Evolutionary conservation across 2,329 filamentous ascomycete species (phyloP).

Genomic region (Xylaria sp.): DNA sequence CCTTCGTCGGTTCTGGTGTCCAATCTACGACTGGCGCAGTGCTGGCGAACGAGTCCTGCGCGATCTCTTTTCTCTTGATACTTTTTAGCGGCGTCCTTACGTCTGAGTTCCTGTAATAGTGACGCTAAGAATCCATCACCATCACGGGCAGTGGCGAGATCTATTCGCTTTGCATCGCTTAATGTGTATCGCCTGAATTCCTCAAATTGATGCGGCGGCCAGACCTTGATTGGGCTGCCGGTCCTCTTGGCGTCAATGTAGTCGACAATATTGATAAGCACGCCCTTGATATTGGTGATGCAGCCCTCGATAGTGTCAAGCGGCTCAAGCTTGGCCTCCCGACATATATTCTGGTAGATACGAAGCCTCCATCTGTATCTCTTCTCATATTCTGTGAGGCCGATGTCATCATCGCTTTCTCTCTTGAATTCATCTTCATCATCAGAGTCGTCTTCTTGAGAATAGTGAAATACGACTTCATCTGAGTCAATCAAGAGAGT

Average conservation of each 20-base stretch:
- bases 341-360: conserved; percentile 35
- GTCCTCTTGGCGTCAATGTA: conserved; percentile 43
- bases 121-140: conserved; percentile 40
- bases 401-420: conserved; percentile 3
- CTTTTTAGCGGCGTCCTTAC: not conserved
- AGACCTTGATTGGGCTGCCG: conserved; percentile 40
- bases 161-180: conserved; percentile 33
- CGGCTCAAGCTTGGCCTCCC: conserved; percentile 34
- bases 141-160: conserved; percentile 27
- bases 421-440: conserved; percentile 17
- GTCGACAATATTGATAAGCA: conserved; percentile 48
- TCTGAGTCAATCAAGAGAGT: conserved; percentile 18
- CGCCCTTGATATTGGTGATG: conserved; percentile 38
- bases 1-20: not conserved
- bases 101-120: conserved; percentile 36
- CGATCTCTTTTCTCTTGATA: conserved; percentile 1
- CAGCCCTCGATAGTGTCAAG: conserved; percentile 38
- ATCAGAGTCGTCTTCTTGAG: conserved; percentile 15
- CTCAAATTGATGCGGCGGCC: conserved; percentile 38
- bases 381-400: not conserved
- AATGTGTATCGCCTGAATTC: conserved; percentile 41
- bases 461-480: conserved; percentile 37
- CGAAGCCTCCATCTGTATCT: not conserved
- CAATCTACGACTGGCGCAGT: conserved; percentile 6
- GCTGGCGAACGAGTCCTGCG: conserved; percentile 15